Evolutionary conservation across 1,284 basidiomycete species (phyloP).

Genomic region (Moesziomyces globuligerus): DNA sequence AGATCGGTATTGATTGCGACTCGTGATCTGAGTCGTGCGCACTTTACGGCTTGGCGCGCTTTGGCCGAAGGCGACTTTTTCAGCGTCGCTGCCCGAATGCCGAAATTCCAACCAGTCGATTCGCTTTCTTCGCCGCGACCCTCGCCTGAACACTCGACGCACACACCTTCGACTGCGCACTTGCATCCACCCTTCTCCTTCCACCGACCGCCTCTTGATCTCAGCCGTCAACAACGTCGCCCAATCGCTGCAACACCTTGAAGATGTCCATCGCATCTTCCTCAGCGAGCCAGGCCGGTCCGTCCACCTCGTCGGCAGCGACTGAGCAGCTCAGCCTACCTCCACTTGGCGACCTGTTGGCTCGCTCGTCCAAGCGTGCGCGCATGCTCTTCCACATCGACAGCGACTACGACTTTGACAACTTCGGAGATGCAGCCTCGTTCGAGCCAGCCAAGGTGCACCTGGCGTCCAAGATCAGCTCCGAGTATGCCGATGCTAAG

Average conservation of each 20-base stretch:
- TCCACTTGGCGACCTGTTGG: slow-evolving; percentile 43
- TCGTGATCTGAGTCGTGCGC: slow-evolving; percentile 8
- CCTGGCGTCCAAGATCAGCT: slow-evolving; percentile 77
- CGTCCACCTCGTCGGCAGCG: slow-evolving; percentile 9
- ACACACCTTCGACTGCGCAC: no score
- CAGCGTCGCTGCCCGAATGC: slow-evolving; percentile 15
- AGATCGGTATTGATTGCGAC: slow-evolving; percentile 23
- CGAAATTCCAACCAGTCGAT: slow-evolving; percentile 10
- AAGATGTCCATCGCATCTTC: slow-evolving; percentile 18
- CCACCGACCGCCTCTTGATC: no score
- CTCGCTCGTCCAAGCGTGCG: slow-evolving; percentile 42
- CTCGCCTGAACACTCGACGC: background rate
- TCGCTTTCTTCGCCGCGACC: slow-evolving; percentile 16
- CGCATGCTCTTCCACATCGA: slow-evolving; percentile 42
- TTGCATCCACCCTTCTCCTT: background rate
- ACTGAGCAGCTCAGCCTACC: slow-evolving; percentile 21
- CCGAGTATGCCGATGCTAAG: slow-evolving; percentile 87
- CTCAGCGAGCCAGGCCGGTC: slow-evolving; percentile 16
- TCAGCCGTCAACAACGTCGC: background rate
- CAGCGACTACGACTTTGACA: slow-evolving; percentile 38
- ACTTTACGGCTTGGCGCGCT: background rate
- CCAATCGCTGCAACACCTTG: no score
- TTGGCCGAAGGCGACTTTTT: slow-evolving; percentile 1
- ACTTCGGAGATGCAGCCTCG: slow-evolving; percentile 32
- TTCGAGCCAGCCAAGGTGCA: slow-evolving; percentile 67